These are phyloP conservation scores for Cercospora brassicicola DNA, from an alignment of 2,329 filamentous ascomycete species.

Conservation along the genomic window DNA sequence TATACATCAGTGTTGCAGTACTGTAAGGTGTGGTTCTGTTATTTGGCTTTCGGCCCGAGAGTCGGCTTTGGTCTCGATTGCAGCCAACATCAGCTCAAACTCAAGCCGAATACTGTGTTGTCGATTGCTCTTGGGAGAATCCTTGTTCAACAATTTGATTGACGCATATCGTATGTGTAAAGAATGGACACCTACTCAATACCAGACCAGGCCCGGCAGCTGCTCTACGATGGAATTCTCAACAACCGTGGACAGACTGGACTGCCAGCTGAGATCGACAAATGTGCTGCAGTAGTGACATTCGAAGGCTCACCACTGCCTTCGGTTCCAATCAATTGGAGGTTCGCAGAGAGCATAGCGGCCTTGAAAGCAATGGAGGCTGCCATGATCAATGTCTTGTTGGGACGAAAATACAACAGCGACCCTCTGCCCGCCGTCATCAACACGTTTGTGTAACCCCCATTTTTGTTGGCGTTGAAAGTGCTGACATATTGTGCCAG, in stretches of 20 bases:
- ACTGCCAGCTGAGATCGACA: constrained; percentile 38
- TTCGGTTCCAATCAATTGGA: constrained; percentile 57
- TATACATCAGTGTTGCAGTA: neutral
- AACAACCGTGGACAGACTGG: constrained; percentile 38
- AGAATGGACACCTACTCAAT: neutral
- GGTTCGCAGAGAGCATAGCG: constrained; percentile 52
- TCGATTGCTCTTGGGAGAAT: neutral
- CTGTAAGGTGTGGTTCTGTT: neutral
- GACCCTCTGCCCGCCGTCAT: neutral
- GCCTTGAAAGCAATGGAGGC: constrained; percentile 41
- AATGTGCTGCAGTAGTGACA: neutral
- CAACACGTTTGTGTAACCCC: neutral
- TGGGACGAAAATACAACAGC: constrained; percentile 20
- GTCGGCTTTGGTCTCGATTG: neutral
- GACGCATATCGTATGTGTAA: neutral
- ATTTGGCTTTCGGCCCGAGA: neutral
- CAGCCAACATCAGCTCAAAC: neutral
- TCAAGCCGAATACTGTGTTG: neutral
- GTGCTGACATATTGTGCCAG: neutral
- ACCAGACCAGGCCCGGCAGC: neutral
- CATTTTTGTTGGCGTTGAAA: neutral
- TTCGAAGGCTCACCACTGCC: neutral
- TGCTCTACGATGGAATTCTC: neutral
- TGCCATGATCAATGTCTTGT: constrained; percentile 23
- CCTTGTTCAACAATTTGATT: neutral